A percentile compares a stretch with the other conserved stretches of the same genome.
These are phyloP conservation scores for Arabidopsis arenosa DNA, from an alignment of 345 rosid genomes.

Conservation along the genomic window DNA sequence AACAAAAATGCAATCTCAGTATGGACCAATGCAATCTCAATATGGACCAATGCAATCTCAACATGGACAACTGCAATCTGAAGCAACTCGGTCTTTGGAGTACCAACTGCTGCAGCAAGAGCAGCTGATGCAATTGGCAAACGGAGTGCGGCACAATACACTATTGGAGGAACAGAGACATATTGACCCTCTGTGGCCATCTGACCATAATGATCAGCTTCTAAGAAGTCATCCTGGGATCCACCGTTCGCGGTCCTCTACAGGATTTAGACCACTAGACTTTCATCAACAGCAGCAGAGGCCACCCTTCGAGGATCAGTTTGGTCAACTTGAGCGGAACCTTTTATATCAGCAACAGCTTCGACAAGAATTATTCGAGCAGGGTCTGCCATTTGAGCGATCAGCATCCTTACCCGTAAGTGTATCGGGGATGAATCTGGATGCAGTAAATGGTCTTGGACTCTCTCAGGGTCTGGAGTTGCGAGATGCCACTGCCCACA, in stretches of 20 bases:
- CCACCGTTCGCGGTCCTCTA: slow-evolving; percentile 55
- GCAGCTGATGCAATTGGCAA: slow-evolving; percentile 54
- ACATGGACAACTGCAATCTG: slow-evolving; percentile 45
- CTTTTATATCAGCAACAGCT: slow-evolving; percentile 44
- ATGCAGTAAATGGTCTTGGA: slow-evolving; percentile 56
- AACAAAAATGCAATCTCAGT: slow-evolving; percentile 43
- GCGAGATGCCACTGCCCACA: slow-evolving; percentile 51
- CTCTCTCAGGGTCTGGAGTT: slow-evolving; percentile 60
- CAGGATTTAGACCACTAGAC: slow-evolving; percentile 59
- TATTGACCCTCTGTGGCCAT: slow-evolving; percentile 67
- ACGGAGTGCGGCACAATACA: slow-evolving; percentile 59
- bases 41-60: slow-evolving; percentile 52
- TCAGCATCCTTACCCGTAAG: slow-evolving; percentile 55
- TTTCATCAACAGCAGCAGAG: slow-evolving; percentile 50
- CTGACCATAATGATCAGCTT: slow-evolving; percentile 60
- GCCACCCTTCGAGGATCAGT: slow-evolving; percentile 53
- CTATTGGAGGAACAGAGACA: slow-evolving; percentile 65
- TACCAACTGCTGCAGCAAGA: slow-evolving; percentile 70
- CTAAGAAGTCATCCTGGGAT: slow-evolving; percentile 52
- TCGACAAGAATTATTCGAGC: slow-evolving; percentile 49
- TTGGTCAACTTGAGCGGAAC: slow-evolving; percentile 46
- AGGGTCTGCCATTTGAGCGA: slow-evolving; percentile 58
- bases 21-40: slow-evolving; percentile 43
- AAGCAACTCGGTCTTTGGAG: slow-evolving; percentile 51
- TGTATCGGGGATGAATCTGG: slow-evolving; percentile 60